Evolutionary conservation across 306 rosid species (phyloP).

Genomic region (Mimosa pudica): DNA sequence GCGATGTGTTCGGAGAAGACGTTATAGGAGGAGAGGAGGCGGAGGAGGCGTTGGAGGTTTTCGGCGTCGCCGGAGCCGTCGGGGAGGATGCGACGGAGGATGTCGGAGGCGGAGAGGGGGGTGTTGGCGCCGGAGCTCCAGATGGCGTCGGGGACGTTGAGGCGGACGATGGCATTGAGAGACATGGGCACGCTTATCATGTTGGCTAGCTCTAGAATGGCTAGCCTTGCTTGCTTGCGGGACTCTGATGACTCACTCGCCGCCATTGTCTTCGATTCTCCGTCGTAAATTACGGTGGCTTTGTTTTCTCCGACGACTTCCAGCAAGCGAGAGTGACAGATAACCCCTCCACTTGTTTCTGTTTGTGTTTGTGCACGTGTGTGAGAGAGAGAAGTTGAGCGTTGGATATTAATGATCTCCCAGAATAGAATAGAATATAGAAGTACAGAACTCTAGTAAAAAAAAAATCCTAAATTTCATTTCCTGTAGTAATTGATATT

Average conservation of each 20-base stretch:
- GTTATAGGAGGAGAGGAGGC: conserved; percentile 76
- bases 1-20: conserved; percentile 65
- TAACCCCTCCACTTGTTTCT: background rate
- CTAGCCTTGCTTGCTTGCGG: conserved; percentile 58
- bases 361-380: background rate
- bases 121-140: conserved; percentile 76
- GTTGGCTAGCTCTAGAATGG: conserved; percentile 78
- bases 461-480: too few relatives aligned
- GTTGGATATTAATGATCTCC: too few relatives aligned
- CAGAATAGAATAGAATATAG: too few relatives aligned
- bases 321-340: background rate
- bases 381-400: too few relatives aligned
- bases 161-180: conserved; percentile 84
- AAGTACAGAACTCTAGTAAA: too few relatives aligned
- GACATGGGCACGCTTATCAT: conserved; percentile 98
- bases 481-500: too few relatives aligned
- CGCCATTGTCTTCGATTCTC: conserved; percentile 13
- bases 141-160: conserved; percentile 82
- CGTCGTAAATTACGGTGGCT: background rate
- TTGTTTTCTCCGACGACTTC: background rate
- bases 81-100: conserved; percentile 55
- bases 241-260: conserved; percentile 34
- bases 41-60: conserved; percentile 85
- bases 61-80: conserved; percentile 61
- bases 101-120: conserved; percentile 70